Base-by-base conservation (phyloP, 257 asterid genomes). In the Ilex aquifolium region DNA sequence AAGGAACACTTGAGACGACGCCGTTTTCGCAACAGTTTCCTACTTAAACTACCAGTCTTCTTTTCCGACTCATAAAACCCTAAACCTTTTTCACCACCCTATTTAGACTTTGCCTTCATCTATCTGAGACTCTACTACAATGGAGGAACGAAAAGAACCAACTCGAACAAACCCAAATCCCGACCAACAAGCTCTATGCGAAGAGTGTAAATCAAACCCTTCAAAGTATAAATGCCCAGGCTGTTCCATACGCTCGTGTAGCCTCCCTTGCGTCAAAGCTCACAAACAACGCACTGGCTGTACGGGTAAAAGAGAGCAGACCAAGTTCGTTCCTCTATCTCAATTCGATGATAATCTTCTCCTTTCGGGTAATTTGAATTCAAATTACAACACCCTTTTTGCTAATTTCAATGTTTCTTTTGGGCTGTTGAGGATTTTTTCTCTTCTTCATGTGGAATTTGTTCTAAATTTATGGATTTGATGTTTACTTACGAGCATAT, bases 201-300 rank as follows among this genome's bases (percentile, higher is more conserved):
- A 74, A 77, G 95, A 86, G 73, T 91, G 96, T 85, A 81, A 80
- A 46, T 46, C 50, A 31, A 82, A 87, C 16, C 71, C 90, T 31
- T 87, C 91, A 44, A 89, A 84, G 71, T 92, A 92, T 86, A 89
- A 85, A 66, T 92, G 99, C 72, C 99, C 97, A 7, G 93, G 89
- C 3, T 92, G 99, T 82, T 82, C 83, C 10, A 29, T 78, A 17
- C 97, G 99, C 61, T 65, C 97, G 7, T 92, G 99, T 62, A 85
- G 99, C 80, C 95, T 92, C 68, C 75, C 83, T 13, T 92, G 99
- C 70, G 94, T 92, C 68, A 87, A 85, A 72, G 77, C 95, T 64
- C 99, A 92, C 84, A 92, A 92, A 76, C 72, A 74, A 63, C 95
- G 91, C 51, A 85, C 90, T 56, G 65, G 74, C 48, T 92, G 95